Evolutionary conservation across 257 asterid species (phyloP).

Genomic region (Handroanthus guayacan): DNA sequence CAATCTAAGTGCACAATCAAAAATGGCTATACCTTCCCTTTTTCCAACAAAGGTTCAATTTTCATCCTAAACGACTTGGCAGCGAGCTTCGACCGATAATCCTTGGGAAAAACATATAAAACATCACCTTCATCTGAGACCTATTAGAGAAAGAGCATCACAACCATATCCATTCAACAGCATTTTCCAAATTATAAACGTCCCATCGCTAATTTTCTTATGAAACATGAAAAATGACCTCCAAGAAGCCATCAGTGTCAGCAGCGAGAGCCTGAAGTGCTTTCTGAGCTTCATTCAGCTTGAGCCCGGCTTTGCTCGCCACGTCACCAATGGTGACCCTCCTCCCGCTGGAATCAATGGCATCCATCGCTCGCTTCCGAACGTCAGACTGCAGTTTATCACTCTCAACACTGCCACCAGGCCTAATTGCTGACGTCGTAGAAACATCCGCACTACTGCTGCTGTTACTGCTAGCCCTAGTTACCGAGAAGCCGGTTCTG

Average conservation of each 20-base stretch:
- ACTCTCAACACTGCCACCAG: conserved; percentile 87
- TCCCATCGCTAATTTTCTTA: conserved; percentile 18
- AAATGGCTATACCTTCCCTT: conserved; percentile 75
- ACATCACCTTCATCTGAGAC: conserved; percentile 98
- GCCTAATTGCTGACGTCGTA: conserved; percentile 52
- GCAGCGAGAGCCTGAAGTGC: conserved; percentile 98
- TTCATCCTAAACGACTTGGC: conserved; percentile 83
- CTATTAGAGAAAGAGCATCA: conserved; percentile 50
- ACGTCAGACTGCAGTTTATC: conserved; percentile 82
- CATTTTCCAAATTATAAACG: conserved; percentile 24
- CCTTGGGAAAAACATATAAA: conserved; percentile 80
- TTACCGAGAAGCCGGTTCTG: conserved; percentile 39
- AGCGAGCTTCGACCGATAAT: conserved; percentile 76
- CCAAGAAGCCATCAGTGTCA: conserved; percentile 89
- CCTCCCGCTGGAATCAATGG: conserved; percentile 82
- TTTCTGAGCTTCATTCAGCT: conserved; percentile 83
- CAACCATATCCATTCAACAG: conserved; percentile 17
- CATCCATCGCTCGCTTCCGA: conserved; percentile 85
- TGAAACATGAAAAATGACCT: conserved; percentile 51
- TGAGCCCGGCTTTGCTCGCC: conserved; percentile 90
- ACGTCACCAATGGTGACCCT: conserved; percentile 96
- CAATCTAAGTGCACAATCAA: conserved; percentile 25
- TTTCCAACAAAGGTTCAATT: conserved; percentile 78
- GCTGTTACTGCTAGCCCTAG: conserved; percentile 64
- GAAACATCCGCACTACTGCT: conserved; percentile 49